Conservation (phyloP, 345 rosid genomes). For the Laguncularia racemosa region DNA sequence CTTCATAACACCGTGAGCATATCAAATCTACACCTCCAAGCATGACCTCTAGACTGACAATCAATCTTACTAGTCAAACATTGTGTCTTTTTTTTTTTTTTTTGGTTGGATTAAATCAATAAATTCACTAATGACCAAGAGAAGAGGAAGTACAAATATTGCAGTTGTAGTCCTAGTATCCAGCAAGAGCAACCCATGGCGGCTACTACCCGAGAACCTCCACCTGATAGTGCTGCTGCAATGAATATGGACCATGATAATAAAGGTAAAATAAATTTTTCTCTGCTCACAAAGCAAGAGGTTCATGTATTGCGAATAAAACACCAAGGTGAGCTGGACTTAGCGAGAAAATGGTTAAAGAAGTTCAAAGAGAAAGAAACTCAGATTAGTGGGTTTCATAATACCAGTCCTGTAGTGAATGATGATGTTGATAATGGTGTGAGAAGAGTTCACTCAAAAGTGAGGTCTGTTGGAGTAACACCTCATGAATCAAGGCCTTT, state of each 20-base stretch:
- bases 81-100: too few relatives aligned
- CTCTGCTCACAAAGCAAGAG: constrained; percentile 50
- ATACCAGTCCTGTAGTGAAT: constrained; percentile 23
- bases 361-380: constrained; percentile 74
- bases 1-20: too few relatives aligned
- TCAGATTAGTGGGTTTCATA: constrained; percentile 32
- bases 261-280: constrained; percentile 44
- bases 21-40: too few relatives aligned
- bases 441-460: constrained; percentile 52
- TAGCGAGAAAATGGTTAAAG: constrained; percentile 66
- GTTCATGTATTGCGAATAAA: constrained; percentile 56
- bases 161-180: too few relatives aligned
- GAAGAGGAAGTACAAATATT: too few relatives aligned
- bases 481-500: constrained; percentile 59
- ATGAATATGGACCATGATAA: constrained; percentile 34
- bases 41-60: too few relatives aligned
- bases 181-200: too few relatives aligned
- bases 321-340: constrained; percentile 66
- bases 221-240: constrained; percentile 33
- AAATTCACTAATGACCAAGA: too few relatives aligned
- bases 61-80: too few relatives aligned
- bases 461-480: constrained; percentile 42
- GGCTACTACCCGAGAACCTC: constrained; percentile 15
- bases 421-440: constrained; percentile 43
- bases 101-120: too few relatives aligned